Percentiles rank a stretch among this genome's conserved stretches.
phyloP scores from a whole-genome alignment of 1,284 basidiomycete species.

The Leucoagaricus sp. region DNA sequence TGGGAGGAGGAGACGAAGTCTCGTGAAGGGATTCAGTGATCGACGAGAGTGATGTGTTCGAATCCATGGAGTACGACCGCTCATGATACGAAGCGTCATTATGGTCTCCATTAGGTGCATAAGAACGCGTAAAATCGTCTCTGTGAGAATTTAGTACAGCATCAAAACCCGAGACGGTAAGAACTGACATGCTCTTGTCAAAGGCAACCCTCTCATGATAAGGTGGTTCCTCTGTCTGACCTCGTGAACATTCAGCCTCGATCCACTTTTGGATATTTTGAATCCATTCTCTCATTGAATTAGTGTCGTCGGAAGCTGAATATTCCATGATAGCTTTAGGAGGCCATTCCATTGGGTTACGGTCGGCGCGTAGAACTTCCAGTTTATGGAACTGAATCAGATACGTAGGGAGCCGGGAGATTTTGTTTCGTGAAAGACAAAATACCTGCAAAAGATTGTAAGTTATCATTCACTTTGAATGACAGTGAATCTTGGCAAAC shows the following conservation, averaged over 20 bases:
- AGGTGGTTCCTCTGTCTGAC: constrained; percentile 43
- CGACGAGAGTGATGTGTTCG: constrained; percentile 40
- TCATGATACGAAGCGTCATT: constrained; percentile 49
- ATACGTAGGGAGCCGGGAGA: constrained; percentile 81
- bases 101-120: constrained; percentile 33
- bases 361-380: constrained; percentile 84
- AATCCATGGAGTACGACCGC: constrained; percentile 67
- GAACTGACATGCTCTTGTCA: constrained; percentile 37
- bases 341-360: constrained; percentile 95
- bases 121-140: constrained; percentile 44
- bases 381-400: constrained; percentile 74
- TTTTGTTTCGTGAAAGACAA: constrained; percentile 84
- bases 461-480: constrained; percentile 15
- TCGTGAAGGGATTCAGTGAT: constrained; percentile 12
- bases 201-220: constrained; percentile 42
- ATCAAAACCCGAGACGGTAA: constrained; percentile 3
- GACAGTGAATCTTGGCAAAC: constrained; percentile 42
- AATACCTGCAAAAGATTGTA: constrained; percentile 62
- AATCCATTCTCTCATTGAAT: constrained; percentile 74
- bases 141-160: constrained; percentile 33
- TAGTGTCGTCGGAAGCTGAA: constrained; percentile 44
- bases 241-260: constrained; percentile 44
- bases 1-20: constrained; percentile 10
- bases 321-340: constrained; percentile 55
- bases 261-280: constrained; percentile 75